A percentile compares a stretch with the other conserved stretches of the same genome.
Conservation (phyloP, 2,329 filamentous ascomycete species). For the Exophiala sp. region DNA sequence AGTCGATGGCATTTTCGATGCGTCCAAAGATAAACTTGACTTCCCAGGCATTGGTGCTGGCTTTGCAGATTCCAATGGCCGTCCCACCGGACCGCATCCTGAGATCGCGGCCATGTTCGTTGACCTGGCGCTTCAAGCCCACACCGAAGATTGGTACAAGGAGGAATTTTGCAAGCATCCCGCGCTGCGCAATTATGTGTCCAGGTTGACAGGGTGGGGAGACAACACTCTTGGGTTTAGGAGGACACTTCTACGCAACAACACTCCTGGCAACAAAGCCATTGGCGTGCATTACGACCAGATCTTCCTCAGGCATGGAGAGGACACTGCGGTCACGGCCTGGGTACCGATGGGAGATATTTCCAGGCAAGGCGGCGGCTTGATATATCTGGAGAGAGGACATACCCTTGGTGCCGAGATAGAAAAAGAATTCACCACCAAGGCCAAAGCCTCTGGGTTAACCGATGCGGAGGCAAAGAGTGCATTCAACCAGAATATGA, state of each 20-base stretch:
- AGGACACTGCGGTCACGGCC: slow-evolving; percentile 50
- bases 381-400: slow-evolving; percentile 55
- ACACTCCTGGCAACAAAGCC: slow-evolving; percentile 51
- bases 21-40: slow-evolving; percentile 37
- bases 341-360: slow-evolving; percentile 55
- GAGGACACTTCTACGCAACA: slow-evolving; percentile 51
- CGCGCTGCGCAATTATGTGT: slow-evolving; percentile 45
- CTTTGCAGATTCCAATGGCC: slow-evolving; percentile 40
- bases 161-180: slow-evolving; percentile 52
- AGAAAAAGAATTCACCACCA: slow-evolving; percentile 46
- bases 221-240: slow-evolving; percentile 43
- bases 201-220: slow-evolving; percentile 50
- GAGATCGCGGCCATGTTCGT: slow-evolving; percentile 43
- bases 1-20: slow-evolving; percentile 51
- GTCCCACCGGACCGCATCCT: slow-evolving; percentile 37
- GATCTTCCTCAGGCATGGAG: slow-evolving; percentile 52
- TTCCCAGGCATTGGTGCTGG: slow-evolving; percentile 53
- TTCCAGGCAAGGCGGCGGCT: slow-evolving; percentile 49
- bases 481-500: slow-evolving; percentile 57
- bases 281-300: slow-evolving; percentile 59
- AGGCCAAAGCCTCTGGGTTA: slow-evolving; percentile 46
- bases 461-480: slow-evolving; percentile 47
- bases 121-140: slow-evolving; percentile 50
- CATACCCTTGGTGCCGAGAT: slow-evolving; percentile 46
- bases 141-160: slow-evolving; percentile 49